Conservation (phyloP, 1,284 basidiomycete species). For the Ganoderma boninense region DNA sequence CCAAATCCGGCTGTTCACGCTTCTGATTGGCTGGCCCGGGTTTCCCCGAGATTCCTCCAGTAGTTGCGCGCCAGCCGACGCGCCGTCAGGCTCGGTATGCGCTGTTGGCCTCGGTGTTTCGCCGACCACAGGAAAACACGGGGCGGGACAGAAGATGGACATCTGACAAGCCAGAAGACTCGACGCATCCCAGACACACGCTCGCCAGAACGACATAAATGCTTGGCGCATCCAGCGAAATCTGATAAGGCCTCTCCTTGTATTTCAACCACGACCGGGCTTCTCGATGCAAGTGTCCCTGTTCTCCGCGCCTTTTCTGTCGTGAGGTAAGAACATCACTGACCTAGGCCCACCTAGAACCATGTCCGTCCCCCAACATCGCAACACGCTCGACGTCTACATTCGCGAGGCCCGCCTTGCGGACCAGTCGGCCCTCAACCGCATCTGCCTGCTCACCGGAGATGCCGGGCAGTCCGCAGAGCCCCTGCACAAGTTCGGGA, state of each 20-base stretch:
- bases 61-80: not conserved
- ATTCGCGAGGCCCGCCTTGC: constrained; percentile 64
- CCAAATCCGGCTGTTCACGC: constrained; percentile 2
- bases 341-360: constrained; percentile 5
- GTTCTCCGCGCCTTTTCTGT: not conserved
- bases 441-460: constrained; percentile 77
- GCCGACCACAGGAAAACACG: not conserved
- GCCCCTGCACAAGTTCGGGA: constrained; percentile 64
- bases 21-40: constrained; percentile 16
- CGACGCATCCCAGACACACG: not conserved
- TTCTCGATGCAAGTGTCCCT: constrained; percentile 7
- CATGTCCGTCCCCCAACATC: constrained; percentile 4
- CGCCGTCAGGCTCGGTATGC: not conserved
- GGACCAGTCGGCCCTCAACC: constrained; percentile 66
- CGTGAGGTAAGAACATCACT: not conserved
- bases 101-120: not conserved
- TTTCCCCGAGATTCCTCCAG: constrained; percentile 16
- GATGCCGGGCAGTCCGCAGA: constrained; percentile 75
- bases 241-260: constrained; percentile 10
- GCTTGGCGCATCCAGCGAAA: not conserved
- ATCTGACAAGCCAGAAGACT: not conserved
- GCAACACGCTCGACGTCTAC: constrained; percentile 22
- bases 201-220: not conserved
- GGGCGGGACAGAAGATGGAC: not conserved
- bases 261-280: constrained; percentile 1